These are phyloP conservation scores for Lentinula detonsa DNA, from an alignment of 768 basidiomycete species.

Conservation along the genomic window DNA sequence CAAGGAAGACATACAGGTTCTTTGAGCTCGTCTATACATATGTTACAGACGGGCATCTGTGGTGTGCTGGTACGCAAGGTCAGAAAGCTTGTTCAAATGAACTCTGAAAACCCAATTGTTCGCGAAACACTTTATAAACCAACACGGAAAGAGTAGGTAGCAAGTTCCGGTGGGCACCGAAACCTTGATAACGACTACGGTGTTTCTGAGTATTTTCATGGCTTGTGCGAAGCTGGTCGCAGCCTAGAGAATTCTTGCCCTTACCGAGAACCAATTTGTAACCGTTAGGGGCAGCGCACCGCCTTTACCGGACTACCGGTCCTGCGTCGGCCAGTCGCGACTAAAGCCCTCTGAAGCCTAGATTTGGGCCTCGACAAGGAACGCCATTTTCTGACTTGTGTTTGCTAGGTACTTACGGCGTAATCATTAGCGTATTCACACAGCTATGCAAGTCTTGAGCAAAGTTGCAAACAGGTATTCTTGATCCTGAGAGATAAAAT, in stretches of 20 bases:
- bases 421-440: too few species aligned
- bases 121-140: neutral
- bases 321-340: neutral
- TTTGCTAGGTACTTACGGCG: too few species aligned
- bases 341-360: neutral
- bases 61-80: neutral
- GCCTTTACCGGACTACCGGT: neutral
- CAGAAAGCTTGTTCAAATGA: neutral
- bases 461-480: too few species aligned
- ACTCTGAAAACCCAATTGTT: neutral
- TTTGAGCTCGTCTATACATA: constrained; percentile 52
- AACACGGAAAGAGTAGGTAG: constrained; percentile 1
- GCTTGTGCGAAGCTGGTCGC: neutral
- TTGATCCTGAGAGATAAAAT: too few species aligned
- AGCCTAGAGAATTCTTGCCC: constrained; percentile 3
- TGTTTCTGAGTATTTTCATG: neutral
- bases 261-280: neutral
- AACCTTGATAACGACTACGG: neutral
- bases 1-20: constrained; percentile 58
- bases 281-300: neutral
- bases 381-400: too few species aligned
- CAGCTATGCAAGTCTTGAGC: too few species aligned
- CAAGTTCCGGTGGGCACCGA: neutral
- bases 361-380: too few species aligned
- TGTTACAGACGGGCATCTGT: constrained; percentile 47